These are phyloP conservation scores for Carnegiea gigantea DNA, from an alignment of 179 eudicot genomes.

Conservation along the genomic window DNA sequence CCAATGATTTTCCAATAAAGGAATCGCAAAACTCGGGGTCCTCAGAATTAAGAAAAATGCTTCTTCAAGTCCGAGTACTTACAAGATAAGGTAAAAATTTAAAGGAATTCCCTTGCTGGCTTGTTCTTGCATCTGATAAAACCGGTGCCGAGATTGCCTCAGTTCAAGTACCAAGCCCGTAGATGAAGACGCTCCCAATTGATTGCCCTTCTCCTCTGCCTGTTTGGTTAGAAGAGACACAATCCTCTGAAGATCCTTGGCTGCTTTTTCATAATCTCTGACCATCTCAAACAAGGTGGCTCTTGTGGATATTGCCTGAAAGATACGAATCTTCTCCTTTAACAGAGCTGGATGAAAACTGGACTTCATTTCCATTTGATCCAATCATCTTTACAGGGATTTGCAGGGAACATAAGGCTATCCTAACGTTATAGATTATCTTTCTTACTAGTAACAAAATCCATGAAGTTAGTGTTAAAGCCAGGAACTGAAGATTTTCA, in stretches of 20 bases:
- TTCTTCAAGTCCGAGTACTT: slow-evolving; percentile 29
- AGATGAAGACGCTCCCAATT: slow-evolving; percentile 25
- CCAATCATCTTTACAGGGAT: not conserved
- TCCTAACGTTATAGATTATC: not conserved
- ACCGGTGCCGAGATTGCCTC: slow-evolving; percentile 62
- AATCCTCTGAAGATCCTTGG: slow-evolving; percentile 62
- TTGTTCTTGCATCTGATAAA: slow-evolving; percentile 63
- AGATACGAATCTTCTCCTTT: not conserved
- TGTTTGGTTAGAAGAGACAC: slow-evolving; percentile 59
- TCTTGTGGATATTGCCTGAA: slow-evolving; percentile 91
- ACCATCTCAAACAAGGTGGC: slow-evolving; percentile 87
- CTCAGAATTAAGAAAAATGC: not conserved
- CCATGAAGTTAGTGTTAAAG: not conserved
- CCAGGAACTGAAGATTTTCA: not conserved
- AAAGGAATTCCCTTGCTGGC: slow-evolving; percentile 57
- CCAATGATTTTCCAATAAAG: not conserved
- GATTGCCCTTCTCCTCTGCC: slow-evolving; percentile 48
- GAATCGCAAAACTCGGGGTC: not conserved
- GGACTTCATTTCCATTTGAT: not conserved
- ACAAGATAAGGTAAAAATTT: slow-evolving; percentile 73
- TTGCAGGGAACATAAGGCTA: not conserved
- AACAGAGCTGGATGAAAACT: not conserved
- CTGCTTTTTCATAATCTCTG: slow-evolving; percentile 85
- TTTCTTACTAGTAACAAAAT: not conserved
- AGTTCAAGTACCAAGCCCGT: slow-evolving; percentile 43